Base-by-base conservation (phyloP, 2,329 filamentous ascomycete species). In the Neopestalotiopsis clavispora region DNA sequence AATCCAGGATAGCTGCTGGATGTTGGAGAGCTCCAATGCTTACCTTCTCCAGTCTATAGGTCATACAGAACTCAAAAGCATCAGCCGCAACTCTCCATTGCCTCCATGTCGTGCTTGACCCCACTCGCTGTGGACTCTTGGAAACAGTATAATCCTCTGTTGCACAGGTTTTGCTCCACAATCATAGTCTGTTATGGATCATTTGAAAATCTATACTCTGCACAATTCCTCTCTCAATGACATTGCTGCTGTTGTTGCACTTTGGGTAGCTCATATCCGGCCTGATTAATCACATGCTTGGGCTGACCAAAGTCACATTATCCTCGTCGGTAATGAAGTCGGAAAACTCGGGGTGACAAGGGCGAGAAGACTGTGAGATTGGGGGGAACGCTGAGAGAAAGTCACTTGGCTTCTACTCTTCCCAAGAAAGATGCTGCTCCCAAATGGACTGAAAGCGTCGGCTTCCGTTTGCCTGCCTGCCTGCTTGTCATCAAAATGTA, bases 131-230 rank as follows among this genome's bases (percentile, higher is more conserved):
- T 59, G 57, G 57, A 59, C 57, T 59, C 57, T 34, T 59, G 57
- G 57, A 34, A 59, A 59, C 30, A 59, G 57, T 59, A 59, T 59
- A 59, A 59, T 59, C 57, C 23, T 59, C 57, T 59, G 57, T 34
- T 59, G 23, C 57, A 30, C 23, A 30, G 57, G 23, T 14, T 59
- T 34, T 59, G 14, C 57, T 59, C 57, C 57, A 59, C 57, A 14
- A 23, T n/a, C 20, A 59, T 30, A 52, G 45, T n/a, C 45, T n/a
- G 45, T 6, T 52, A 52, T 52, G 45, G 45, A 52, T 52, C 45
- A 52, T 52, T 52, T 52, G 45, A 20, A 20, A 20, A n/a, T 52
- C 45, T 52, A 52, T 52, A 52, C 45, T 52, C 17, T 20, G 17
- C 20, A 52, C 45, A 28, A 28, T 20, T 20, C 9, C 17, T 9